Base-by-base conservation (phyloP, 768 basidiomycete species). In the Goffeauzyma gilvescens region DNA sequence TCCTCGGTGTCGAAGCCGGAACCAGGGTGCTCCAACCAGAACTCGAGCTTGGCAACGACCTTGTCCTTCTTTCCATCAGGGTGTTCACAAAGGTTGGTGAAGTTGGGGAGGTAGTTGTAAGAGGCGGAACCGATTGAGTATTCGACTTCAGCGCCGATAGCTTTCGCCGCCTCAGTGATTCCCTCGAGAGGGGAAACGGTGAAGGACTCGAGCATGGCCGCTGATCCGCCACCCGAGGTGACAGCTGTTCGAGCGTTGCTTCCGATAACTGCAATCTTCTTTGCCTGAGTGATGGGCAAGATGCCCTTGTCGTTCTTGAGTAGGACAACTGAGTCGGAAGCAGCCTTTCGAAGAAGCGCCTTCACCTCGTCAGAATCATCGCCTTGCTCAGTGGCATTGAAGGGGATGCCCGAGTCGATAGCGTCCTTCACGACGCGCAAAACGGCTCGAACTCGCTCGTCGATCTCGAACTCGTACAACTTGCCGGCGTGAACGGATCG, bases 221-320 rank as follows among this genome's bases (percentile, higher is more conserved):
- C 76, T 8, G 79, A 78, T 25, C 81, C 81, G 26, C 81, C 81
- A 20, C 81, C 82, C 10, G 61, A 60, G 7, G 60, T 32, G 0
- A 59, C 55, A 26, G 49, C 50, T 8, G 58, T 48, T 32, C 63
- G 62, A 26, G 65, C 67, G 48, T 66, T 59, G 22, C 52, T 53
- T 6, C 82, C 82, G 24, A 85, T 69, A 37, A 86, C 73, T 0
- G 79, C 80, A 27, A 83, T 66, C 60, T 76, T 81, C 46, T 50
- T 50, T 39, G 80, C 50, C 12, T 58, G 63, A 24, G 67, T 63
- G 5, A 81, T 65, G 1, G 78, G 78, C 9, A 75, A 70, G 20
- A 78, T 33, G 14, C 60, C 59, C 35, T 62, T 57, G 4, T 76
- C 69, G 55, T 83, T 85, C 67, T 79, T 81, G 42, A 84, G 64